phyloP scores from a whole-genome alignment of 768 basidiomycete genomes.

The Mycena rebaudengoi region DNA sequence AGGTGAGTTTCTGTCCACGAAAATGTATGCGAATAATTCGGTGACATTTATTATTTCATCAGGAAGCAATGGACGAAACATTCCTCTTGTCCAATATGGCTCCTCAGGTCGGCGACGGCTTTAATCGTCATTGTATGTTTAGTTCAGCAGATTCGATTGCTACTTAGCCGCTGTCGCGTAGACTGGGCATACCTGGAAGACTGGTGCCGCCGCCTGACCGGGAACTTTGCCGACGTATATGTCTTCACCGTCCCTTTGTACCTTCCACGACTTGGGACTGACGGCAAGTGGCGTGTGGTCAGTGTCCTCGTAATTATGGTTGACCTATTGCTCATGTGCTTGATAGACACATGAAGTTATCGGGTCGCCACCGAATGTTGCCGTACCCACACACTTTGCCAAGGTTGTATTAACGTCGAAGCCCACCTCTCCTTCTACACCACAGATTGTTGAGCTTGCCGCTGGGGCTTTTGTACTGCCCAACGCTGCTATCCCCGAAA shows the following conservation, averaged over 20 bases:
- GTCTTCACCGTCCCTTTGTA: slow-evolving; percentile 99
- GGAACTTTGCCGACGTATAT: slow-evolving; percentile 92
- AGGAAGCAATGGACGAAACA: slow-evolving; percentile 96
- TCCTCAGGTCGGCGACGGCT: slow-evolving; percentile 96
- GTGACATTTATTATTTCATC: too few relatives aligned
- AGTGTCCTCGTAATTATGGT: slow-evolving; percentile 41
- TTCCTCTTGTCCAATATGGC: slow-evolving; percentile 96
- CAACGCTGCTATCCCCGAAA: slow-evolving; percentile 91
- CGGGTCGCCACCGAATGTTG: slow-evolving; percentile 86
- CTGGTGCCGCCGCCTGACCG: slow-evolving; percentile 92
- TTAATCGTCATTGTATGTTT: slow-evolving; percentile 92
- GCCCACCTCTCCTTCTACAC: slow-evolving; percentile 77
- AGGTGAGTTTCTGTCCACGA: slow-evolving; percentile 51
- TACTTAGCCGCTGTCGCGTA: slow-evolving; percentile 37
- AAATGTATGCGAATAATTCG: neutral
- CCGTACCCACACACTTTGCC: slow-evolving; percentile 98
- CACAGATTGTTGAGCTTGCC: slow-evolving; percentile 76
- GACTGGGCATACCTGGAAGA: slow-evolving; percentile 98
- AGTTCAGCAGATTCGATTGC: neutral
- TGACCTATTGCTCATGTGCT: neutral
- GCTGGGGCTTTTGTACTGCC: slow-evolving; percentile 96
- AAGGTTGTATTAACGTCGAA: slow-evolving; percentile 89
- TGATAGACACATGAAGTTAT: slow-evolving; percentile 92
- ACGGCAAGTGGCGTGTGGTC: slow-evolving; percentile 97
- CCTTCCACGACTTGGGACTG: slow-evolving; percentile 82